Conservation (phyloP, 1,284 basidiomycete genomes). For the Peniophora sp. region DNA sequence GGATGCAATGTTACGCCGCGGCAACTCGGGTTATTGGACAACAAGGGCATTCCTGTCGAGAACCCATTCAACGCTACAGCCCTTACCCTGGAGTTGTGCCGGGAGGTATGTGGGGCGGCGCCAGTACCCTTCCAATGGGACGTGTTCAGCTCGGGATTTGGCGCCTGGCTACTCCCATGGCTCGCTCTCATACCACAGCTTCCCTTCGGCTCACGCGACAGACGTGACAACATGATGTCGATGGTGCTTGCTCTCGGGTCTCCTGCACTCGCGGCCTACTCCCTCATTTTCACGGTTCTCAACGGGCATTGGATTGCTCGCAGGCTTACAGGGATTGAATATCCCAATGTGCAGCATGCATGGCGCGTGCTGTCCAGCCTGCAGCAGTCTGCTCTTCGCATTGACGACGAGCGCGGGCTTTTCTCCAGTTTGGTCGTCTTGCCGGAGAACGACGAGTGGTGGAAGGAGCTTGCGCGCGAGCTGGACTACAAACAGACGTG, state of each 20-base stretch:
- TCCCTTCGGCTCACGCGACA: slow-evolving; percentile 19
- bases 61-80: not conserved
- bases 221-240: slow-evolving; percentile 23
- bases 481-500: slow-evolving; percentile 19
- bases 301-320: slow-evolving; percentile 26
- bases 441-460: slow-evolving; percentile 17
- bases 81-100: not conserved
- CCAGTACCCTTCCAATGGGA: slow-evolving; percentile 15
- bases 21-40: no score
- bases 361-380: slow-evolving; percentile 24
- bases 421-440: slow-evolving; percentile 14
- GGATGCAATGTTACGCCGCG: no score
- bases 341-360: slow-evolving; percentile 22
- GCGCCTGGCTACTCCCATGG: slow-evolving; percentile 21
- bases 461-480: slow-evolving; percentile 18
- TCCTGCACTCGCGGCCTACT: slow-evolving; percentile 29
- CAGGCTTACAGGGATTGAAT: slow-evolving; percentile 19
- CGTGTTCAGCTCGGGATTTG: slow-evolving; percentile 18
- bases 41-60: not conserved
- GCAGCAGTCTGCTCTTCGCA: slow-evolving; percentile 26
- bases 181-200: slow-evolving; percentile 21
- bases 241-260: slow-evolving; percentile 25
- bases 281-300: slow-evolving; percentile 27
- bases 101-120: slow-evolving; percentile 10
- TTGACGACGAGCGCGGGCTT: slow-evolving; percentile 16